A percentile compares a stretch with the other conserved stretches of the same genome.
Evolutionary conservation across 2,329 filamentous ascomycete species (phyloP).

Genomic region (Neofusicoccum parvum): DNA sequence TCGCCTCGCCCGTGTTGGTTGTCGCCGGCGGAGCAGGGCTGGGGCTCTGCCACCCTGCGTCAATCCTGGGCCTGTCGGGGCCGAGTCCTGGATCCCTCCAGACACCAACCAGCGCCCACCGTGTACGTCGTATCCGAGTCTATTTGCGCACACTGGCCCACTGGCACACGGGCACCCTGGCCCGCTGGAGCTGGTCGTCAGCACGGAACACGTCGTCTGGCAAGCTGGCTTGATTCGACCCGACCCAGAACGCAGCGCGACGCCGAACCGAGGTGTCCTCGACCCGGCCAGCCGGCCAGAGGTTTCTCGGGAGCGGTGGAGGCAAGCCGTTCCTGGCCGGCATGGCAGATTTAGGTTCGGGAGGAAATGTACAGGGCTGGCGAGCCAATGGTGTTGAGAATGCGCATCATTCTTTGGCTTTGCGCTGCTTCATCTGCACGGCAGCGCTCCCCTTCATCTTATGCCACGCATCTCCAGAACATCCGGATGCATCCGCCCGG

Average conservation of each 20-base stretch:
- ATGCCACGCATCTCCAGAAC: neutral
- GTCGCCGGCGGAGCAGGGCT: too few relatives aligned
- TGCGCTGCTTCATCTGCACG: neutral
- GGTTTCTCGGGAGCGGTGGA: neutral
- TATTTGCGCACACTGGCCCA: too few relatives aligned
- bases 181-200: too few relatives aligned
- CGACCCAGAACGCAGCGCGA: neutral
- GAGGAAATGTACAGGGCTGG: neutral
- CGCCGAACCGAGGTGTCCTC: neutral
- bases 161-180: too few relatives aligned
- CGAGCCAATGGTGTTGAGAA: conserved; percentile 7
- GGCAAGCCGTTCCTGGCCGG: neutral
- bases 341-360: neutral
- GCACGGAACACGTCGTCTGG: too few relatives aligned
- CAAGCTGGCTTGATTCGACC: neutral
- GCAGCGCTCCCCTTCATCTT: neutral
- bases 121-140: too few relatives aligned
- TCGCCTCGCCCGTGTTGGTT: too few relatives aligned
- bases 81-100: too few relatives aligned
- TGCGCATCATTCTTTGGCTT: neutral
- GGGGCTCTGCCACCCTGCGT: too few relatives aligned
- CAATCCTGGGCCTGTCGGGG: too few relatives aligned
- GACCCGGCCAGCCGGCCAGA: neutral
- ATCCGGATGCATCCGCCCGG: conserved; percentile 4
- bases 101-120: neutral